Base-by-base conservation (phyloP, 768 basidiomycete genomes). In the Amanita rimosa region DNA sequence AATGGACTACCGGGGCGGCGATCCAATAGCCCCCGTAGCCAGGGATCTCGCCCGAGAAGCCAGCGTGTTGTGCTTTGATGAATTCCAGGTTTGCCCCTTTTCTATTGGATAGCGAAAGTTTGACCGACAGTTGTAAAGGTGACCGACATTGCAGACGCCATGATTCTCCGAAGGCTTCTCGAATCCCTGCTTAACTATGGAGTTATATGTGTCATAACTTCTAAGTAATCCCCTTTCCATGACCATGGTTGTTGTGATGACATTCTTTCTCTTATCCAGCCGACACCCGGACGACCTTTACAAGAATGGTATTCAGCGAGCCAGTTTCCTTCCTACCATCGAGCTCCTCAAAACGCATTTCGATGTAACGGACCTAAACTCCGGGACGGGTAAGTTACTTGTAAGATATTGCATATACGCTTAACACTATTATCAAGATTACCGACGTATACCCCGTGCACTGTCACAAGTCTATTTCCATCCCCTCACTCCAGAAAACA, bases 241-340 rank as follows among this genome's bases (percentile, higher is more conserved):
- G 22, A 19, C 35, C 7, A 47, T 8, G 13, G 14, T 26, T 8
- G 10, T 42, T 10, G 9, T 11, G 14, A 17, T 43, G 9, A 33
- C 33, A 35, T 11, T 10, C 29, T n/a, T 42, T 16, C 22, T 41
- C 29, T 35, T 56, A 9, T n/a, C 17, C 29, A 99, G 95, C 67
- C 96, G 96, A 51, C 92, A 96, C 61, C 96, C 96, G 2, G 86
- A 97, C 58, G 90, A 97, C 26, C 73, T 99, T 1, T 99, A 99
- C 72, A 94, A 95, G 77, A 98, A 98, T 54, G 96, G 96, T 0
- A 96, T 99, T 37, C 96, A 99, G 62, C 79, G 96, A 3, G 78
- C 85, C 3, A 94, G 91, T 58, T 99, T 99, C 67, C 60, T 97
- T 40, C 96, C 96, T 8, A 84, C 92, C 22, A 98, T 99, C 51